Base-by-base conservation (phyloP, 768 basidiomycete genomes). In the Flagelloscypha sp. region DNA sequence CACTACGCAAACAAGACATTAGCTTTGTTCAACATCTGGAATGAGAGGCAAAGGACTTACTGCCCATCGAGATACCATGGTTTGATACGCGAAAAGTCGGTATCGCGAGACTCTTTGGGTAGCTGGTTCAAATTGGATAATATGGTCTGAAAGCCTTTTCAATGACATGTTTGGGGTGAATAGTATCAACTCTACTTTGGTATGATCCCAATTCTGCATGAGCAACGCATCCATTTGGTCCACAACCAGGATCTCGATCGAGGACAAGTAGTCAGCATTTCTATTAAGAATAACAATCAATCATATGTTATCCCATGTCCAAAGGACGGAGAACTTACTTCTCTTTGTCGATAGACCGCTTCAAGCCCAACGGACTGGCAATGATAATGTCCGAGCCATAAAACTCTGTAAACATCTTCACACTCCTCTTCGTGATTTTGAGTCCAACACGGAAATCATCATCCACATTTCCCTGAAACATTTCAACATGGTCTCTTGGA, bases 191-290 rank as follows among this genome's bases (percentile, higher is more conserved):
- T 66, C 23, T 52, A 88, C 93, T 70, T 95, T 87, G 13, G 93
- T 72, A 50, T 98, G 95, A 24, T 97, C 92, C 95, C 95, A 99
- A 49, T 99, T 99, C 62, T 98, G 95, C 95, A 98, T 98, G 3
- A 76, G 72, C 48, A 98, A 71, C 3, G 83, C 83, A 55, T 98
- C 90, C 66, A 88, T 67, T 50, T 95, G 92, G 55, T 98, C 95
- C 11, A 88, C 68, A n/a, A 98, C 61, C 15, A 90, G 60, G 5
- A 98, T 59, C 52, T 99, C 95, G 37, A 99, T 84, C 3, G 90
- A 94, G 8, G 87, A 87, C 34, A 99, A 65, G 54, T 94, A 90
- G 58, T 99, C 95, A 8, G 77, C 79, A 47, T 70, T 85, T 52
- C 88, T 89, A 34, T 7, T 7, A 16, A 41, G 12, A 21, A 16